Evolutionary conservation across 306 rosid species (phyloP), one percentile per base, ranked within the genome.

Genomic region (Cicer bijugum): DNA sequence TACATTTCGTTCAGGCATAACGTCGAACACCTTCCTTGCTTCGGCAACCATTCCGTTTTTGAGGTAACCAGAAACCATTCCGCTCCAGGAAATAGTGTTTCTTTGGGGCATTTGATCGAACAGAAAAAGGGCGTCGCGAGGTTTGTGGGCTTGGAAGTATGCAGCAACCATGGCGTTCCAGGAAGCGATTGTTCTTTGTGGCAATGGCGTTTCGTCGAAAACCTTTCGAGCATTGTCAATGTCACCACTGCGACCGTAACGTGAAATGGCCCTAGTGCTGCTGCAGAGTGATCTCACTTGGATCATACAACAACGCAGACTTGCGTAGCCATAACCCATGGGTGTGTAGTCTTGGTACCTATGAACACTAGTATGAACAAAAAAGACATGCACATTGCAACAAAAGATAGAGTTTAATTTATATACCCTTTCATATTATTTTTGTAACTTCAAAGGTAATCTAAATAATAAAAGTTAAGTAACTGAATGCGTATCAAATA

Each of bases 81-180:
- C 82, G 37, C 84, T 88, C 86, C 87, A 85, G 2, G 89, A 83
- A n/a, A 88, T 74, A 5, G 71, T 75, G 43, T 82, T 82, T 72
- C 79, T 68, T 8, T 81, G 60, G 0, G 83, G 88, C 88, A 83
- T 88, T 48, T 62, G 71, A 3, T 84, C 81, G 50, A 88, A 88
- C 60, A 88, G 63, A 11, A 58, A 47, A 57, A 60, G 10, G 46
- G 88, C 92, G 45, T 85, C 81, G 1, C 7, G 71, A 2, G 86
- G 88, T 17, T 43, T 84, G n/a, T 52, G 76, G 35, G 81, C 75
- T 48, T 85, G 85, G 33, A 85, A 82, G 59, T 88, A 84, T 0
- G 85, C 92, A 5, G 89, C 52, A 17, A 84, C 70, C 76, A 88
- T 84, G 17, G 88, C 76, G 67, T 88, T 88, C 88, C 89, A 88